phyloP scores from a whole-genome alignment of 23 red algal species.

The Cyanidioschyzon merolae region DNA sequence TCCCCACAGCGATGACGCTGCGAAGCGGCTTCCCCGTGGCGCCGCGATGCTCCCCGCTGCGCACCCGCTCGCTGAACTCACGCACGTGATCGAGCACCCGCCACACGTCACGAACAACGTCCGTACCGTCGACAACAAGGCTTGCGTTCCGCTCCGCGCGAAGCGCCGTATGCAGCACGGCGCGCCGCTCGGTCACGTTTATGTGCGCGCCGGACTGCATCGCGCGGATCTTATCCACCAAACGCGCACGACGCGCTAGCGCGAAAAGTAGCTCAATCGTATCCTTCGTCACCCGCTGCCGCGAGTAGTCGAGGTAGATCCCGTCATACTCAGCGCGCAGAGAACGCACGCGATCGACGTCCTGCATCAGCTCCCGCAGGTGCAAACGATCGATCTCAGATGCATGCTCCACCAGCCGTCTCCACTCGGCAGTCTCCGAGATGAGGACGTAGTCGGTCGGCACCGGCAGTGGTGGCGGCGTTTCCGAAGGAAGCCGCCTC shows the following conservation, averaged over 20 bases:
- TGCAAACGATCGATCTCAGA: slow-evolving; percentile 2
- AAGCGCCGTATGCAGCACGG: slow-evolving; percentile 86
- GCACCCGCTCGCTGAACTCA: slow-evolving; percentile 52
- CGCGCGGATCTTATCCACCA: slow-evolving; percentile 48
- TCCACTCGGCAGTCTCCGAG: slow-evolving; percentile 12
- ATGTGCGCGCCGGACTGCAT: slow-evolving; percentile 71
- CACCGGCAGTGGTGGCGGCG: background rate
- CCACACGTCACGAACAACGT: slow-evolving; percentile 73
- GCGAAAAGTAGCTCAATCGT: slow-evolving; percentile 42
- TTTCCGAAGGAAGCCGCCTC: background rate
- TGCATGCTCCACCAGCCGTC: background rate
- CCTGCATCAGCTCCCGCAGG: slow-evolving; percentile 18
- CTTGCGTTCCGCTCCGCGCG: slow-evolving; percentile 38
- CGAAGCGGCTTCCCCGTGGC: slow-evolving; percentile 56
- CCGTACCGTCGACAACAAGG: slow-evolving; percentile 56
- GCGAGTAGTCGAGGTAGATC: slow-evolving; percentile 72
- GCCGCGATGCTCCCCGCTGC: slow-evolving; percentile 47
- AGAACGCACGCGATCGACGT: slow-evolving; percentile 32
- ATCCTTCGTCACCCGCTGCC: slow-evolving; percentile 59
- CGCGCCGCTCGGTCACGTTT: slow-evolving; percentile 70
- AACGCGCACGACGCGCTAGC: slow-evolving; percentile 33
- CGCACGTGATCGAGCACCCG: slow-evolving; percentile 53
- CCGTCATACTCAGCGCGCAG: slow-evolving; percentile 57
- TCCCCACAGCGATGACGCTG: slow-evolving; percentile 81
- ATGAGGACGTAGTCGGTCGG: background rate